phyloP scores from a whole-genome alignment of 2,329 filamentous ascomycete genomes.

The Nothophoma quercina region DNA sequence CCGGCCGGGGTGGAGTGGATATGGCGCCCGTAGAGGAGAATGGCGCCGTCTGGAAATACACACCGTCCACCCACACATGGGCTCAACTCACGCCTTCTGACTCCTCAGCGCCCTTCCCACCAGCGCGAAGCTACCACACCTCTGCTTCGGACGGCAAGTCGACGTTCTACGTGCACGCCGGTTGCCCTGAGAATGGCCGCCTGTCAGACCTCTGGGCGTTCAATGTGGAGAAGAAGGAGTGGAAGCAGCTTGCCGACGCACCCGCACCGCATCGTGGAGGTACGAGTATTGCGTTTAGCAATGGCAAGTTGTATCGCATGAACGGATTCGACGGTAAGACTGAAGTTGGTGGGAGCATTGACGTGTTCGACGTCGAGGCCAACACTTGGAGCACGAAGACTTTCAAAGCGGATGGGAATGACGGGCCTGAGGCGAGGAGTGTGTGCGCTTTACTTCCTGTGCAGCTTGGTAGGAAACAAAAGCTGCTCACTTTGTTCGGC shows the following conservation, averaged over 20 bases:
- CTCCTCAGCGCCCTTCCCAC: constrained; percentile 61
- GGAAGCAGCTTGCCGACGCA: constrained; percentile 72
- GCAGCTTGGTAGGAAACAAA: constrained; percentile 42
- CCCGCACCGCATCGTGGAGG: constrained; percentile 73
- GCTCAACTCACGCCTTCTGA: constrained; percentile 65
- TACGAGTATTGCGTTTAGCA: constrained; percentile 69
- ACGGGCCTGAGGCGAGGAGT: constrained; percentile 59
- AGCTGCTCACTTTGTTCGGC: constrained; percentile 61
- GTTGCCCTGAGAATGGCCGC: constrained; percentile 70
- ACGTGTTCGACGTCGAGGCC: constrained; percentile 60
- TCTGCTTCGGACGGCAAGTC: constrained; percentile 71
- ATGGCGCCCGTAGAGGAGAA: constrained; percentile 76
- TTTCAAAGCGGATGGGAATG: constrained; percentile 53
- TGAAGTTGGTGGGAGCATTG: constrained; percentile 75
- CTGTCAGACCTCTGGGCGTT: constrained; percentile 82
- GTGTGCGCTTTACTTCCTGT: constrained; percentile 58
- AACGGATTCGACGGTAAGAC: constrained; percentile 77
- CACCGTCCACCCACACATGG: constrained; percentile 72
- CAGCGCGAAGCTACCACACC: constrained; percentile 75
- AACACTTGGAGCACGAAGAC: constrained; percentile 53
- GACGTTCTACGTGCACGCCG: constrained; percentile 79
- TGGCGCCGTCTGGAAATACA: constrained; percentile 79
- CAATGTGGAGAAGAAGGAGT: constrained; percentile 67
- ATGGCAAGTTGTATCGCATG: constrained; percentile 75
- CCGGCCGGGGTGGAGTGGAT: constrained; percentile 74